Base-by-base conservation (phyloP, 306 rosid species). In the Psophocarpus tetragonolobus region DNA sequence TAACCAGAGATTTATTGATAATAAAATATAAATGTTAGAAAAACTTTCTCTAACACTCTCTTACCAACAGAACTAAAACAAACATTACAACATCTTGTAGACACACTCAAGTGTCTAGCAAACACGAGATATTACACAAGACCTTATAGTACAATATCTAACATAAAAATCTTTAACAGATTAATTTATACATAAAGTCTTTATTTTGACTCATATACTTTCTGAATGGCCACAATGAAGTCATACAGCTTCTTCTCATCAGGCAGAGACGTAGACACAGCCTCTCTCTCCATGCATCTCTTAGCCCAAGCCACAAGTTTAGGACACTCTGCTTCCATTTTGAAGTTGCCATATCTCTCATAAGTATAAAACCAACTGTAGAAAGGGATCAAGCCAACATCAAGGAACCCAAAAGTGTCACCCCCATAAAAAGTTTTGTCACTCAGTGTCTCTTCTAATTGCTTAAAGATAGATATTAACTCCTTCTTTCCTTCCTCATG, bases 261-360 rank as follows among this genome's bases (percentile, higher is more conserved):
- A 24, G 88, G 82, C 42, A 87, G 87, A 11, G 85, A 26, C 6
- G 76, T 89, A 48, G 85, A 61, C 57, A 87, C 85, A 70, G 80
- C 26, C 45, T 87, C 79, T 41, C 27, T 79, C n/a, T 81, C 53
- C 58, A 79, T n/a, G 77, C 91, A 83, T 41, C 88, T 87, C 61
- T 57, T 85, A 8, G 47, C 85, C 91, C 91, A 87, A n/a, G 56
- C 77, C 23, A 86, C 13, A 1, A 87, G 62, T 68, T 84, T 84
- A 63, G 91, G 93, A 21, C 85, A 83, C 84, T 76, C 87, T 4
- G 51, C 47, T 68, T 85, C 89, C 32, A 81, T 69, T 57, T 80
- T 87, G 77, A 87, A 83, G 36, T 84, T 74, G 0, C 80, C 91
- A 57, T 27, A 81, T 0, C 45, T 45, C 64, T 85, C 88, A 39